Base-by-base conservation (phyloP, 192 early-diverging fungal species). In the Coemansia sp. region DNA sequence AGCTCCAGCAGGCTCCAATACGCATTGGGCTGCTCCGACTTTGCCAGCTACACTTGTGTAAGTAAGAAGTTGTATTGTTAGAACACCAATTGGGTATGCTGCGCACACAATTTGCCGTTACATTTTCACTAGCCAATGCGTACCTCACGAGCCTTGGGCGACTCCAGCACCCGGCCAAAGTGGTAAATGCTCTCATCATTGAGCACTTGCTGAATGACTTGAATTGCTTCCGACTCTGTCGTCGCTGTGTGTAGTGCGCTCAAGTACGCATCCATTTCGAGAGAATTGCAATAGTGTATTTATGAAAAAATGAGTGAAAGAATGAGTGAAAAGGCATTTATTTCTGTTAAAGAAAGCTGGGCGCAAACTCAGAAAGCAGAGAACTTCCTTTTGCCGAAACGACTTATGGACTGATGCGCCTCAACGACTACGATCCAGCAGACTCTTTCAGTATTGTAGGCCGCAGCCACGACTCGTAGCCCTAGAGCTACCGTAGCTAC, bases 91-190 rank as follows among this genome's bases (percentile, higher is more conserved):
- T 42, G 54, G 14, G 24, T 45, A 21, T 35, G 33, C 35, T 42
- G 59, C 46, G 42, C 35, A 59, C 3, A 17, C n/a, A 19, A 46
- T n/a, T 34, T 17, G n/a, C 19, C 46, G n/a, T 34, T 6, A 45
- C 13, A 44, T 63, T 16, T 31, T 14, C 13, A 17, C 5, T 6
- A 29, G 31, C 44, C n/a, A 14, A 29, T 36, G 5, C 67, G 1
- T 70, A 74, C 78, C 72, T 80, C 69, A 21, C 44, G 56, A 39
- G 72, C 62, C 62, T 64, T 53, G 3, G 72, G 69, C 31, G 78
- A 63, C 39, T 74, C 65, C 34, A 80, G 57, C 65, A 80, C 63
- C 54, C 69, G 66, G 40, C 72, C 73, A 54, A 74, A 80, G 41
- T 80, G 78, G 73, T 66, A 68, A 45, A 80, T 46, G 34, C 35